Evolutionary conservation across 2,329 filamentous ascomycete genomes (phyloP).

Genomic region (Calcarisporium arbuscula): DNA sequence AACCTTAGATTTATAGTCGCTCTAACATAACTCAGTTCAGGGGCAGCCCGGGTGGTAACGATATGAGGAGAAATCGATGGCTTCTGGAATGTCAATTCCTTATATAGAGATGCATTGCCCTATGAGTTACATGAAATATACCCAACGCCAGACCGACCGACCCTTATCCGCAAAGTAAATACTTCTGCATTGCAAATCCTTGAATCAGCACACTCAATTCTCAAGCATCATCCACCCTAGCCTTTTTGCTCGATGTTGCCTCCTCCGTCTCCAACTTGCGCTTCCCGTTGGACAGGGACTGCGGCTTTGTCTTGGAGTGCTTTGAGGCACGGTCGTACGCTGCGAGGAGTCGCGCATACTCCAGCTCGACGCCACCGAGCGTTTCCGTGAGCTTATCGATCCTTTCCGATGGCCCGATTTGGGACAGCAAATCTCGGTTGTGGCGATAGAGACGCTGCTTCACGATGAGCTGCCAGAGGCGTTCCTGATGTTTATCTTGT

Average conservation of each 20-base stretch:
- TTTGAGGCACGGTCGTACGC: constrained; percentile 33
- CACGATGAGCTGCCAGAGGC: constrained; percentile 67
- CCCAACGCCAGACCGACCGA: too few relatives aligned
- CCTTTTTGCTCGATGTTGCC: constrained; percentile 36
- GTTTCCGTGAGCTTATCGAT: constrained; percentile 68
- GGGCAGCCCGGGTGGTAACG: too few relatives aligned
- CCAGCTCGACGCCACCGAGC: constrained; percentile 60
- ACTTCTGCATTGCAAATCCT: too few relatives aligned
- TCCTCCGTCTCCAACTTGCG: constrained; percentile 35
- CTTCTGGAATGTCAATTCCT: too few relatives aligned
- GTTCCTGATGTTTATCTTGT: constrained; percentile 56
- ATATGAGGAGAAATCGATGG: too few relatives aligned
- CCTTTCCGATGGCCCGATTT: constrained; percentile 62
- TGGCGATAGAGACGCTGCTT: constrained; percentile 72
- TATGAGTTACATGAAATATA: too few relatives aligned
- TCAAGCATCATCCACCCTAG: constrained; percentile 30
- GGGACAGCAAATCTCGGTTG: constrained; percentile 63
- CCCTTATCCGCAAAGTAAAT: too few relatives aligned
- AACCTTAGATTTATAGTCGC: too few relatives aligned
- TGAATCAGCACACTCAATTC: too few relatives aligned
- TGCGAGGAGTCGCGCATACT: constrained; percentile 62
- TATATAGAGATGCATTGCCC: too few relatives aligned
- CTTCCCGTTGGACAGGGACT: constrained; percentile 32
- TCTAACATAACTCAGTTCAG: too few relatives aligned
- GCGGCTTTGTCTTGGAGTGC: constrained; percentile 14